Conservation (phyloP, 1,284 basidiomycete genomes). For the Ustilago crameri region DNA sequence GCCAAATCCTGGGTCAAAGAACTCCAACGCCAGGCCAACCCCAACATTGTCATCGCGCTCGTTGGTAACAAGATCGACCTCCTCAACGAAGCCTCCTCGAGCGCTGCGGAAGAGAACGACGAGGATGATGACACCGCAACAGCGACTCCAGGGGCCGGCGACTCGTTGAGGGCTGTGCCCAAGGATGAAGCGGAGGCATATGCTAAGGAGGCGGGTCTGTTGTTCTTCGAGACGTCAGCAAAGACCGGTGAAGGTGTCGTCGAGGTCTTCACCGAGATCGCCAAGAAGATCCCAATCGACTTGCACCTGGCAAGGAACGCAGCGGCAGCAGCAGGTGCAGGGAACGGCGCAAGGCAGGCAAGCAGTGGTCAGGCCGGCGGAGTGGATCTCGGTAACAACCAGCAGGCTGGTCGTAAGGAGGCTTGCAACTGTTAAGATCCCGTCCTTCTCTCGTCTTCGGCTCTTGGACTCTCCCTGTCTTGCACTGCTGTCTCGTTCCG, state of each 20-base stretch:
- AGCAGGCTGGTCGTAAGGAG: slow-evolving; percentile 37
- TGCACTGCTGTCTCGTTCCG: background rate
- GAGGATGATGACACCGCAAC: slow-evolving; percentile 71
- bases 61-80: slow-evolving; percentile 77
- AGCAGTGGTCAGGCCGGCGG: slow-evolving; percentile 42
- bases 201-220: slow-evolving; percentile 87
- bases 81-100: slow-evolving; percentile 75
- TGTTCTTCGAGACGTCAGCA: slow-evolving; percentile 98
- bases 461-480: background rate
- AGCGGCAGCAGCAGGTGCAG: slow-evolving; percentile 28
- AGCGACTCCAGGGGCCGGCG: slow-evolving; percentile 36
- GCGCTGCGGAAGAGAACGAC: slow-evolving; percentile 39
- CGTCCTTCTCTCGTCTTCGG: too few relatives aligned
- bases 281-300: slow-evolving; percentile 65
- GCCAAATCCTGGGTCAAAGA: slow-evolving; percentile 99
- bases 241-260: slow-evolving; percentile 97
- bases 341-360: slow-evolving; percentile 34
- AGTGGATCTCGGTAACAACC: slow-evolving; percentile 46
- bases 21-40: slow-evolving; percentile 96
- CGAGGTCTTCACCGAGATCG: slow-evolving; percentile 91
- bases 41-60: slow-evolving; percentile 89
- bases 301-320: slow-evolving; percentile 52
- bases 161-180: slow-evolving; percentile 58
- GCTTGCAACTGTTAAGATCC: slow-evolving; percentile 58
- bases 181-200: slow-evolving; percentile 93